Conservation (phyloP, 176 grass and related monocot species). For the Bolboschoenus planiculmis region DNA sequence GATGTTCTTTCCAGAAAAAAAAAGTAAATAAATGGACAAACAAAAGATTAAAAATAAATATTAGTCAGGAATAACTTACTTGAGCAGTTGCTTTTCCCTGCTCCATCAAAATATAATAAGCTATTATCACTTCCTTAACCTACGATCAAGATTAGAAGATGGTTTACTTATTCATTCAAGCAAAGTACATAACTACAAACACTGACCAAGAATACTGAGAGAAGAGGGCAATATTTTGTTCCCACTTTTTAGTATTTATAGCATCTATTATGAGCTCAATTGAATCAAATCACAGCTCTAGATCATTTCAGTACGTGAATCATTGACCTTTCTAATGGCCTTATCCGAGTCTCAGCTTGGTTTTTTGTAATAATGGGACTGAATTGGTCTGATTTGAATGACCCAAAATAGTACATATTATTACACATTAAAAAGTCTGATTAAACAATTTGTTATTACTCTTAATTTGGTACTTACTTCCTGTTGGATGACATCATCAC, state of each 20-base stretch:
- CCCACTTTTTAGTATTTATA: neutral
- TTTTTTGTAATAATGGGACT: neutral
- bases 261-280: neutral
- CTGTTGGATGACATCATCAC: slow-evolving; percentile 96
- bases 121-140: slow-evolving; percentile 94
- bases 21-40: neutral
- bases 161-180: neutral
- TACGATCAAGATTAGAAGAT: slow-evolving; percentile 22
- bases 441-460: neutral
- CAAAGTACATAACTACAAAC: neutral
- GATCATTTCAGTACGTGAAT: neutral
- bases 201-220: neutral
- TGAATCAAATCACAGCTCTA: neutral
- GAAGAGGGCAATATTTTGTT: neutral
- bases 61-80: slow-evolving; percentile 16
- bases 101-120: slow-evolving; percentile 86
- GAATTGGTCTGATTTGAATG: neutral
- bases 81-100: slow-evolving; percentile 58
- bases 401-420: neutral
- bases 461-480: slow-evolving; percentile 41
- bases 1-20: neutral
- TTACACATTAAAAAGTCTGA: neutral
- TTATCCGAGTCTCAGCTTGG: neutral
- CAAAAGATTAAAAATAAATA: neutral
- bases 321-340: neutral